Base-by-base conservation (phyloP, 768 basidiomycete genomes). In the Botryobasidium botryosum region DNA sequence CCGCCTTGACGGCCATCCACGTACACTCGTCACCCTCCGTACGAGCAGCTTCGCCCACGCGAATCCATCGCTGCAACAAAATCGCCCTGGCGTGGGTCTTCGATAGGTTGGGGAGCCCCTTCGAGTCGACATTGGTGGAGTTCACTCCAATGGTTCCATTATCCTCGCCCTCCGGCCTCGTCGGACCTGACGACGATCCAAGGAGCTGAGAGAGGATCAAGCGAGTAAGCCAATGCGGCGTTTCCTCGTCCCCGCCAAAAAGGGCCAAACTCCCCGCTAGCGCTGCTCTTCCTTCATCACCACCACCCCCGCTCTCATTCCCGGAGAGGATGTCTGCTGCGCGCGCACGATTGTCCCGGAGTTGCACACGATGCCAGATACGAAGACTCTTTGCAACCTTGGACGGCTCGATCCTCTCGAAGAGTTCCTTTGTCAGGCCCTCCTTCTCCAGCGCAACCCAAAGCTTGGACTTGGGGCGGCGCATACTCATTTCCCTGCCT, bases 191-290 rank as follows among this genome's bases (percentile, higher is more conserved):
- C 24, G 12, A 12, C 13, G 37, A 39, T 12, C 37, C 74, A 10
- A 86, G 67, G 10, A 85, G 70, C 55, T 84, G 82, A 35, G 77
- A 57, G 2, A 88, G 58, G 5, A 87, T 61, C 3, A 81, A 59
- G 53, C 71, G 77, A 12, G 85, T 87, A 33, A 87, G 62, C 83
- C 84, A 88, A 56, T 88, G 79, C 2, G 82, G 80, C 35, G 65
- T 67, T 4, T 74, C 74, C 24, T 80, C 77, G 46, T 62, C 77
- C 5, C 83, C 82, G 50, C 80, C 74, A 15, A 85, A 66, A 20
- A 63, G 62, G 23, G 39, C 21, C 47, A 29, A 39, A 36, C n/a
- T n/a, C n/a, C n/a, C n/a, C n/a, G n/a, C n/a, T n/a, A 13, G 12
- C 12, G 37, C 37, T 12, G 17, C 32, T 33, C 32, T 33, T 33